A percentile compares a stretch with the other conserved stretches of the same genome.
These are phyloP conservation scores for Diaporthe nobilis DNA, from an alignment of 2,329 filamentous ascomycete genomes.

Conservation along the genomic window DNA sequence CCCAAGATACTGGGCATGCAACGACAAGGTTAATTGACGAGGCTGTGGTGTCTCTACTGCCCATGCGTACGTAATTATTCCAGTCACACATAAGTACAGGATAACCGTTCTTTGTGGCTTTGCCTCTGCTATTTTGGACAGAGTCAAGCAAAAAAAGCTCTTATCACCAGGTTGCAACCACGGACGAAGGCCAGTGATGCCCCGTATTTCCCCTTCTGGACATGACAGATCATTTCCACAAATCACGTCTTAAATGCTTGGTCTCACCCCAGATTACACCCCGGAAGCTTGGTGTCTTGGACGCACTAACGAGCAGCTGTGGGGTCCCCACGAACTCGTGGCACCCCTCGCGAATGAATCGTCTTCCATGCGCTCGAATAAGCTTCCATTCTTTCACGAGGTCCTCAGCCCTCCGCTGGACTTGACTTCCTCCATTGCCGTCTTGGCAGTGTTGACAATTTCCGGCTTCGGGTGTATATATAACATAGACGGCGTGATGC, in stretches of 20 bases:
- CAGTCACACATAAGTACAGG: background rate
- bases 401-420: background rate
- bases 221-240: conserved; percentile 35
- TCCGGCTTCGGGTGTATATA: conserved; percentile 9
- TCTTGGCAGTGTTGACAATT: conserved; percentile 1
- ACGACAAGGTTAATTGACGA: background rate
- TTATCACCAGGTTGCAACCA: background rate
- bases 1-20: background rate
- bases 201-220: conserved; percentile 27
- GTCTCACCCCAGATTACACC: background rate
- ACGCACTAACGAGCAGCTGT: conserved; percentile 8
- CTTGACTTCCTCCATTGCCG: background rate
- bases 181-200: background rate
- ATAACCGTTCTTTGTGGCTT: background rate
- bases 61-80: background rate
- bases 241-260: conserved; percentile 11
- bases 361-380: conserved; percentile 34
- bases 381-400: background rate
- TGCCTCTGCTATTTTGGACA: background rate
- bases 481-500: background rate
- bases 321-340: background rate
- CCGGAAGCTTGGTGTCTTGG: background rate
- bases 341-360: background rate
- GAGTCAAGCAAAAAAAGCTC: background rate
- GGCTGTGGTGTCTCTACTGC: background rate